Conservation (phyloP, 1,284 basidiomycete species). For the Athelia sp. region DNA sequence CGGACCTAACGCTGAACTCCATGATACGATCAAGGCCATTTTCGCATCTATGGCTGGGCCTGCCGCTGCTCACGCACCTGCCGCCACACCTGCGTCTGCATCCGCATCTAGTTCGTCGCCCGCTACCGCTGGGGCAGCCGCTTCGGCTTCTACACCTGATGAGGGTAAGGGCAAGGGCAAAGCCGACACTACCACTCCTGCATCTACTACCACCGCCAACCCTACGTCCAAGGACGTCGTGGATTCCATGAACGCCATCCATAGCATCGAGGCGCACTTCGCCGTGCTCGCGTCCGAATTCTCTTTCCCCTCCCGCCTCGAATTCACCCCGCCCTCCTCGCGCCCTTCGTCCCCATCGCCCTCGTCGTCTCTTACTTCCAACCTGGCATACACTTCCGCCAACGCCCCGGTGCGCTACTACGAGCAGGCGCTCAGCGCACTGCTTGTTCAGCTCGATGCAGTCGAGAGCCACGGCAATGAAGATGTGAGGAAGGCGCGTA, state of each 20-base stretch:
- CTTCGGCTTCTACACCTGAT: too few species aligned
- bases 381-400: constrained; percentile 42
- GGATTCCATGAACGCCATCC: constrained; percentile 27
- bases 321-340: constrained; percentile 27
- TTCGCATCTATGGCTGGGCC: background rate
- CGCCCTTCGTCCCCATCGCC: constrained; percentile 10
- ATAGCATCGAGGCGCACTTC: constrained; percentile 32
- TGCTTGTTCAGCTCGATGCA: constrained; percentile 51
- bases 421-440: constrained; percentile 46
- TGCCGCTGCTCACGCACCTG: background rate
- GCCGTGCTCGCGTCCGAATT: constrained; percentile 32
- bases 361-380: constrained; percentile 11
- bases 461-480: constrained; percentile 53
- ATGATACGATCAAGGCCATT: background rate
- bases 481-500: constrained; percentile 41
- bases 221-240: constrained; percentile 25
- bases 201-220: background rate
- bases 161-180: constrained; percentile 26
- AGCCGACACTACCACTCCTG: constrained; percentile 1
- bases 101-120: constrained; percentile 7
- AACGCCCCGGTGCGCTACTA: constrained; percentile 58
- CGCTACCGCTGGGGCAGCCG: constrained; percentile 2
- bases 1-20: background rate
- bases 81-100: constrained; percentile 1
- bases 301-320: constrained; percentile 35